A percentile compares a stretch with the other conserved stretches of the same genome.
Evolutionary conservation across 371 early-diverging fungal species (phyloP).

Genomic region (Rhizopus microsporus): DNA sequence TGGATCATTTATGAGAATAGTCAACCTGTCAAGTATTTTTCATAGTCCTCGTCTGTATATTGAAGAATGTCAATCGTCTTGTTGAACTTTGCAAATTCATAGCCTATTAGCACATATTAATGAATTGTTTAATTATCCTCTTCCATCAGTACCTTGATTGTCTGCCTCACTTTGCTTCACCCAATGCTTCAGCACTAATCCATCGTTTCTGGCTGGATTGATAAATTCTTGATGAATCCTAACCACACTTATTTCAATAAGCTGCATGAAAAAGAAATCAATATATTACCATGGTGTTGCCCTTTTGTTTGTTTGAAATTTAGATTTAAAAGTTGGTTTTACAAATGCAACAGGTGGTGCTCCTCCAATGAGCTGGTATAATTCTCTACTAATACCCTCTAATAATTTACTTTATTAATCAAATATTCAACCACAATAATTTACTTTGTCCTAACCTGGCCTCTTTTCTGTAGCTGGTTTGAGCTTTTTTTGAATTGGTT

Average conservation of each 20-base stretch:
- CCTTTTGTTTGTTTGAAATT: conserved; percentile 66
- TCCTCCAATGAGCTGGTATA: conserved; percentile 71
- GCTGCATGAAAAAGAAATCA: conserved; percentile 4
- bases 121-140: neutral
- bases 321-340: conserved; percentile 70
- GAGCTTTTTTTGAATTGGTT: conserved; percentile 29
- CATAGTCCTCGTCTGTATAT: conserved; percentile 77
- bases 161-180: conserved; percentile 51
- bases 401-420: neutral
- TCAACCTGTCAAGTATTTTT: conserved; percentile 47
- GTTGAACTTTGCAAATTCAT: conserved; percentile 37
- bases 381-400: conserved; percentile 71
- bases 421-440: neutral
- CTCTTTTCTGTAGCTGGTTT: conserved; percentile 51
- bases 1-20: conserved; percentile 4
- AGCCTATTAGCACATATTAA: neutral
- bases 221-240: conserved; percentile 77
- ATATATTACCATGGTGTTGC: conserved; percentile 60
- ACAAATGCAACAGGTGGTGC: conserved; percentile 67
- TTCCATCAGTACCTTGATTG: conserved; percentile 19
- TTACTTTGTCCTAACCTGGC: conserved; percentile 37
- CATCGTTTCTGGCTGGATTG: conserved; percentile 79
- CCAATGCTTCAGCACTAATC: conserved; percentile 77
- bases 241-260: neutral
- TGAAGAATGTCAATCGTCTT: conserved; percentile 61